Base-by-base conservation (phyloP, 2,329 filamentous ascomycete species). In the Septoria linicola region DNA sequence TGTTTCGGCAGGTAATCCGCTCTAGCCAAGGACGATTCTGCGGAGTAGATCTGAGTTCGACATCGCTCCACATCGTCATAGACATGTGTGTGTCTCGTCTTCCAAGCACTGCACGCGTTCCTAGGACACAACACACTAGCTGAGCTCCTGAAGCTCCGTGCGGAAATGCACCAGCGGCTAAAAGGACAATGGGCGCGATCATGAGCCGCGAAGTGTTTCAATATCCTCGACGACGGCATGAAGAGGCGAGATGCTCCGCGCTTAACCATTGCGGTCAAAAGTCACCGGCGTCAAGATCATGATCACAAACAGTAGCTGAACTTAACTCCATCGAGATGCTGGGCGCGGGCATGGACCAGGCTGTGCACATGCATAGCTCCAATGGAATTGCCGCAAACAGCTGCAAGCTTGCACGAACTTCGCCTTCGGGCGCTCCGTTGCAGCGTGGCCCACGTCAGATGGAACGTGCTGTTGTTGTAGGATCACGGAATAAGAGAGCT, bases 381-480 rank as follows among this genome's bases (percentile, higher is more conserved):
- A 53, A 53, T 53, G 34, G 31, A 39, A 37, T 16, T 32, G 25
- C 39, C 31, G 40, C 39, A 35, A 30, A 25, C 25, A 36, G 32
- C 44, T 45, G 36, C 50, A 49, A 53, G 54, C 50, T 57, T 44
- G 34, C 25, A 25, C 31, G 35, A 44, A 34, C 31, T 51, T 37
- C 45, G 35, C 39, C 43, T 53, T 27, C 35, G 41, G 32, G 39
- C 39, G 43, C 31, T 51, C 42, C 47, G 42, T 42, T 37, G 35
- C 39, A 47, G 37, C 55, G 40, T 49, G 55, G 55, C 55, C 44
- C 49, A 58, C 55, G 55, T 58, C 55, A 58, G 51, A 34, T 23
- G 27, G 31, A 46, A 14, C 21, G 37, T 41, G 43, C 25, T 35
- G 13, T 21, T 41, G 10, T 32, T 40, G 23, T 23, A 39, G 34